Base-by-base conservation (phyloP, 1,139 yeast species). In the Taphrina wiesneri region DNA sequence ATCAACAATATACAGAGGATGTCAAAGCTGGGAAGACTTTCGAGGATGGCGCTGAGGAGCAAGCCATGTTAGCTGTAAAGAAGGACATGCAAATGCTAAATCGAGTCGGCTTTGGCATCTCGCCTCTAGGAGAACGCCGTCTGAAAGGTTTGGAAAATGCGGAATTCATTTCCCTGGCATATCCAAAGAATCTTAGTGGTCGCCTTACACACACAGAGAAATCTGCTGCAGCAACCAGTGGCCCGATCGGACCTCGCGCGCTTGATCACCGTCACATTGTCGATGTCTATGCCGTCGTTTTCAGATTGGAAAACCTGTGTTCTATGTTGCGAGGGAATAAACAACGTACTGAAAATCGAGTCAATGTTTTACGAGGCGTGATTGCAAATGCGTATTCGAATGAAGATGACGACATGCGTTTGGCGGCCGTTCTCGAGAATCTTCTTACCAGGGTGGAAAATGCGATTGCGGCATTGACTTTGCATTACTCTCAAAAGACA, bases 121-220 rank as follows among this genome's bases (percentile, higher is more conserved):
- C 82, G 69, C 86, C 85, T 59, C 77, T 90, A 63, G 99, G 99
- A 32, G 97, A 92, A 73, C 86, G 85, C 73, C 91, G 91, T 75
- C 81, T 95, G 72, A 93, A 95, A 76, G 99, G 99, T 28, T 81
- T 95, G 47, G 99, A 95, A 82, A 87, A 92, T 46, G 96, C 96
- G 0, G 99, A 95, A 74, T 82, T 83, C 56, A 86, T 95, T 41
- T 88, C 96, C 13, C 81, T 91, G 65, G 85, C 86, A 0, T 92
- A 87, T 77, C 96, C 98, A 1, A 80, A 81, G 68, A 79, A 81
- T 53, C 79, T 93, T 67, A 81, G 81, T 17, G 80, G 87, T 13
- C 81, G 97, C 71, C 67, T 72, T 41, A 28, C 56, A 15, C 41
- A 49, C 39, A 32, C 36, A 3, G 64, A 60, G 23, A 49, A 60